phyloP scores from a whole-genome alignment of 2,329 filamentous ascomycete species.

The Sarocladium strictum region DNA sequence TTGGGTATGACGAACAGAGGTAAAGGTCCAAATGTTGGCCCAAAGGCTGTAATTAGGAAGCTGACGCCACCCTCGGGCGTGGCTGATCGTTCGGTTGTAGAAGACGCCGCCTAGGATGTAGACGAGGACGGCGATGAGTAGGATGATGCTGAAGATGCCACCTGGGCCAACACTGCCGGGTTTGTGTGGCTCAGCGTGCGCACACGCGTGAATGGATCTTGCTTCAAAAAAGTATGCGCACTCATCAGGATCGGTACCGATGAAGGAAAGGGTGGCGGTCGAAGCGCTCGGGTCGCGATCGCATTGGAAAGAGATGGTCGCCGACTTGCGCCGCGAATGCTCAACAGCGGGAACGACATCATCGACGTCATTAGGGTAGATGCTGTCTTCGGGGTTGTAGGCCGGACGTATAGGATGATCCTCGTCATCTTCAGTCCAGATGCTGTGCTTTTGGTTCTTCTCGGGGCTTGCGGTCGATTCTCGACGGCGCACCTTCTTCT shows the following conservation, averaged over 20 bases:
- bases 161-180: conserved; percentile 65
- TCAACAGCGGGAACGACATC: conserved; percentile 23
- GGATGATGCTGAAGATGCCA: conserved; percentile 84
- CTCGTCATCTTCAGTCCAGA: conserved; percentile 24
- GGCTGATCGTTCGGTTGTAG: conserved; percentile 90
- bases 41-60: conserved; percentile 91
- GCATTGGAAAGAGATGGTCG: conserved; percentile 89
- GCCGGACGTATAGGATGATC: conserved; percentile 14
- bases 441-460: conserved; percentile 13
- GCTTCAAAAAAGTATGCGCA: conserved; percentile 97
- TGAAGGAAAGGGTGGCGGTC: conserved; percentile 71
- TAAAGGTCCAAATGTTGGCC: conserved; percentile 78
- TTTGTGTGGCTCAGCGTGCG: conserved; percentile 61
- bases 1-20: conserved; percentile 51
- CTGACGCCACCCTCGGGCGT: conserved; percentile 92
- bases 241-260: conserved; percentile 76
- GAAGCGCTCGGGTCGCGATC: conserved; percentile 70
- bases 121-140: conserved; percentile 68
- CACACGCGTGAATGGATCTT: conserved; percentile 76
- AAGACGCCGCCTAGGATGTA: conserved; percentile 91
- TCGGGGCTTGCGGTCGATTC: conserved; percentile 24
- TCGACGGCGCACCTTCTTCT: conserved; percentile 26
- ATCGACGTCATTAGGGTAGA: conserved; percentile 29
- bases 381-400: conserved; percentile 19
- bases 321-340: conserved; percentile 58